Base-by-base conservation (phyloP, 768 basidiomycete genomes). In the Polyporus arcularius region DNA sequence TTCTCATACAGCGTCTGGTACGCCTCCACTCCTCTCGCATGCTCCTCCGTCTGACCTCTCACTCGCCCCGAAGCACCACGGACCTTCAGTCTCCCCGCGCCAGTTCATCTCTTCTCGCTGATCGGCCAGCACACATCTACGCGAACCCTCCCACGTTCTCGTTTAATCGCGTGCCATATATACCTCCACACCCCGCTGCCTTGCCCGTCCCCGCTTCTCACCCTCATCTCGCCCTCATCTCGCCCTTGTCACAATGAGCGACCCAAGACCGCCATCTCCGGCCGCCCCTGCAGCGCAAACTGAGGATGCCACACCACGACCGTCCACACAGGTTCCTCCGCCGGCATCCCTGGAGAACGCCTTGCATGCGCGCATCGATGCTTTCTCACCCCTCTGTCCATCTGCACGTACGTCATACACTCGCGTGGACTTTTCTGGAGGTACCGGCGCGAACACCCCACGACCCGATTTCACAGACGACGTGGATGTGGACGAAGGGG, bases 341-440 rank as follows among this genome's bases (percentile, higher is more conserved):
- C 55, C 58, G 7, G 58, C 55, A 15, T 48, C 58, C 18, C 55
- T 64, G 41, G 62, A 63, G 57, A 39, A 63, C 38, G 62, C 57
- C 42, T 53, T 63, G 5, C 62, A 59, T 21, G 54, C 62, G 12
- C 58, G 58, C 47, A 49, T 57, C 39, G 68, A 66, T 41, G 49
- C 61, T n/a, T 66, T 72, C 56, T 47, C 58, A 62, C 72, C 62
- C 54, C 57, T 71, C 35, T 77, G 80, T 18, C 75, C 80, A 39
- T 79, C 79, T 53, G 79, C 84, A 0, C 78, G 82, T 26, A 84
- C 84, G 7, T 83, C 83, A 11, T 81, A 79, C 63, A 85, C 84
- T 2, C 78, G 78, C 28, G 82, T 84, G 35, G 79, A 81, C 61
- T 59, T 63, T 53, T 39, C 62, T 14, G 56, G 47, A 56, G 56